Conservation (phyloP, 306 rosid genomes). For the Trifolium repens region DNA sequence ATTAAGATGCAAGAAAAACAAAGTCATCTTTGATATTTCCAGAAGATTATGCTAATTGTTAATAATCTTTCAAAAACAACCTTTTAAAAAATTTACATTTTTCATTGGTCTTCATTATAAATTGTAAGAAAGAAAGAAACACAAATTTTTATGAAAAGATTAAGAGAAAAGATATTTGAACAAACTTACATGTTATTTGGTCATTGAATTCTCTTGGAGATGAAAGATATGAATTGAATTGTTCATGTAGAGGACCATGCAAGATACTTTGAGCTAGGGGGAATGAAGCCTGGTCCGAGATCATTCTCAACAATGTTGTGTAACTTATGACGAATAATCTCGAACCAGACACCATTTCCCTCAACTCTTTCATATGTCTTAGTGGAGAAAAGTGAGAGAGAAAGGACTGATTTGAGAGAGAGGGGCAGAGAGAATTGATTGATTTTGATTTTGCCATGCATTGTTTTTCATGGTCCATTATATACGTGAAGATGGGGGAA, state of each 20-base stretch:
- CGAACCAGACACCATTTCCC: constrained; percentile 99
- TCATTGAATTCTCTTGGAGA: constrained; percentile 30
- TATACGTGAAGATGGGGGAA: constrained; percentile 62
- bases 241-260: constrained; percentile 2
- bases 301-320: constrained; percentile 43
- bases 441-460: constrained; percentile 79
- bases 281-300: constrained; percentile 99
- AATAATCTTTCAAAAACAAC: neutral
- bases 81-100: neutral
- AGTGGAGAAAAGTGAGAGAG: constrained; percentile 35
- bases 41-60: constrained; percentile 22
- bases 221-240: constrained; percentile 23
- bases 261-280: constrained; percentile 61
- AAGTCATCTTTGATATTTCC: constrained; percentile 18
- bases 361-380: constrained; percentile 55
- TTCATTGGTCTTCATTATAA: neutral
- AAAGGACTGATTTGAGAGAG: constrained; percentile 43
- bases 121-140: constrained; percentile 20
- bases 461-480: constrained; percentile 67
- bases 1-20: neutral
- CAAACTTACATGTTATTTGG: constrained; percentile 46
- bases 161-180: constrained; percentile 24
- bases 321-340: constrained; percentile 53
- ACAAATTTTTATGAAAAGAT: constrained; percentile 9
- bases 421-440: constrained; percentile 41